These are phyloP conservation scores for Craterostigma plantagineum DNA, from an alignment of 257 asterid species.

Conservation along the genomic window DNA sequence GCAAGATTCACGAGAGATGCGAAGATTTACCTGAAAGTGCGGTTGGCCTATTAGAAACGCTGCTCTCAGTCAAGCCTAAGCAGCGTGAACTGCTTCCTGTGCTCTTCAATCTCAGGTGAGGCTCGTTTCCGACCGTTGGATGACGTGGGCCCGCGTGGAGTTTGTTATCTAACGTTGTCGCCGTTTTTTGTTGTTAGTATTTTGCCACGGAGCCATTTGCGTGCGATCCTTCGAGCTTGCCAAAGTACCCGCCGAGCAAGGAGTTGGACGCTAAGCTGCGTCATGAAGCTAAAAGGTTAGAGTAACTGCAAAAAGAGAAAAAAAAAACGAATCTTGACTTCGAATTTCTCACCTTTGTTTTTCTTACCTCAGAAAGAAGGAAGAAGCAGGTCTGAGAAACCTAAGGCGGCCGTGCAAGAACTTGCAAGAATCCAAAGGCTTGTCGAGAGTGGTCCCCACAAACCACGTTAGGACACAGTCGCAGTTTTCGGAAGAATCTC, in stretches of 20 bases:
- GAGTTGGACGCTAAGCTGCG: slow-evolving; percentile 77
- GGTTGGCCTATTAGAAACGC: slow-evolving; percentile 53
- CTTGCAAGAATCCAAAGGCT: too few relatives aligned
- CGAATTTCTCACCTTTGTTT: too few relatives aligned
- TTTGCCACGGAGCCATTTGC: slow-evolving; percentile 80
- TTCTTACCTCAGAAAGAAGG: too few relatives aligned
- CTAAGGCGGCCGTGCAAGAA: too few relatives aligned
- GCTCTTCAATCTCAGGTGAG: slow-evolving; percentile 81
- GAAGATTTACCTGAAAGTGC: slow-evolving; percentile 50
- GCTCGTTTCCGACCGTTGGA: slow-evolving; percentile 1
- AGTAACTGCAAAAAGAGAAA: too few relatives aligned
- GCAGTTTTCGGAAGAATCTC: too few relatives aligned
- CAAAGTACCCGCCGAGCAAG: slow-evolving; percentile 88
- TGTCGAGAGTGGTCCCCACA: too few relatives aligned
- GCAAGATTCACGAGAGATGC: slow-evolving; percentile 71
- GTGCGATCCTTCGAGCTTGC: slow-evolving; percentile 88
- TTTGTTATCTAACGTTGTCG: slow-evolving; percentile 4
- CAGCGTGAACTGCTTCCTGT: slow-evolving; percentile 81
- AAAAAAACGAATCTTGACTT: too few relatives aligned
- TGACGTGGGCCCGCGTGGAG: slow-evolving; percentile 4
- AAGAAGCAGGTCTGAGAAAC: too few relatives aligned
- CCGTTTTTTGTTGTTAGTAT: slow-evolving; percentile 55
- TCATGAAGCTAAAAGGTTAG: slow-evolving; percentile 74
- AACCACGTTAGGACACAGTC: too few relatives aligned
- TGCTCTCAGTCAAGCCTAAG: slow-evolving; percentile 72